Conservation (phyloP, 768 basidiomycete species). For the Serendipita vermifera region DNA sequence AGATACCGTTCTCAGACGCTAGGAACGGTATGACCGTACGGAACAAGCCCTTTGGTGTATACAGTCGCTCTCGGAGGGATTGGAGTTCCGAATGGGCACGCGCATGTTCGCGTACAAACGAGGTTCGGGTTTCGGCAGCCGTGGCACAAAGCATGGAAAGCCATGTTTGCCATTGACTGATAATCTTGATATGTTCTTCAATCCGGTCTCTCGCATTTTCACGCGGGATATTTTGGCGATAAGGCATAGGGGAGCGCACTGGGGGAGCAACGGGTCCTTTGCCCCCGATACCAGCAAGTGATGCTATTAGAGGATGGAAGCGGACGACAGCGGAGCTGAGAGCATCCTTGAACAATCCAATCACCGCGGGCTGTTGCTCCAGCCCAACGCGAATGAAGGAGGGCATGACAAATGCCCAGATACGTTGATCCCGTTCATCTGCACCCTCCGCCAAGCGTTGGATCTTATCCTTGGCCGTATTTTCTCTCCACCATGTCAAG, state of each 20-base stretch:
- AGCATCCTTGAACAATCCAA: constrained; percentile 46
- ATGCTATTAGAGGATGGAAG: constrained; percentile 57
- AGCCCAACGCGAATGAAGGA: constrained; percentile 45
- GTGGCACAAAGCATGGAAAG: constrained; percentile 78
- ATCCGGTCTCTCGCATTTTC: constrained; percentile 35
- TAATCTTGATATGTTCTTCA: constrained; percentile 41
- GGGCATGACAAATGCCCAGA: constrained; percentile 68
- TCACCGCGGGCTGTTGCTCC: constrained; percentile 33
- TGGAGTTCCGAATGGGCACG: constrained; percentile 59
- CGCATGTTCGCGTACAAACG: constrained; percentile 45
- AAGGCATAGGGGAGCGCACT: constrained; percentile 24
- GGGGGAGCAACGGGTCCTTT: constrained; percentile 37
- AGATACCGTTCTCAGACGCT: constrained; percentile 69
- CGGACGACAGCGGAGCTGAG: constrained; percentile 55
- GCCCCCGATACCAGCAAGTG: constrained; percentile 57
- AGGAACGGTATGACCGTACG: constrained; percentile 77
- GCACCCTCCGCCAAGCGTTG: constrained; percentile 61
- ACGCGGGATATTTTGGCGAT: not conserved
- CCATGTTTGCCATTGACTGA: constrained; percentile 78
- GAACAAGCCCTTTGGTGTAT: constrained; percentile 73
- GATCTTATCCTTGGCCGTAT: constrained; percentile 40
- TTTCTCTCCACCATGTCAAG: constrained; percentile 39
- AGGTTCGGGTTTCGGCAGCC: constrained; percentile 39
- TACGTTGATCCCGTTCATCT: constrained; percentile 48
- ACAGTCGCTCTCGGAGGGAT: constrained; percentile 68